phyloP scores from a whole-genome alignment of 75 land plant species.

The Picea sitchensis region DNA sequence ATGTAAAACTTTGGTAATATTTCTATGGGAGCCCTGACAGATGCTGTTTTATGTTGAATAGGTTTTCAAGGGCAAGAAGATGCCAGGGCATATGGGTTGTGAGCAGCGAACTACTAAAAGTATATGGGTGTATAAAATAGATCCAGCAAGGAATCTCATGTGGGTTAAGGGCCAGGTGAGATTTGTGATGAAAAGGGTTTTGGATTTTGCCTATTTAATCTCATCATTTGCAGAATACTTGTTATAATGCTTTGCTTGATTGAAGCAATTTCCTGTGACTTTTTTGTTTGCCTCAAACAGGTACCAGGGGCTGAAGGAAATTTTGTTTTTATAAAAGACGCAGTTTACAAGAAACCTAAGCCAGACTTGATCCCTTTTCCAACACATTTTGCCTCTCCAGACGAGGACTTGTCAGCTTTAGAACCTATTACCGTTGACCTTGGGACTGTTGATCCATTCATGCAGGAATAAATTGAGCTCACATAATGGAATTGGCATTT shows the following conservation, averaged over 20 bases:
- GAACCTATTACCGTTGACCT: constrained; percentile 79
- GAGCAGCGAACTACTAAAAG: constrained; percentile 79
- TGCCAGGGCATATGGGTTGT: constrained; percentile 97
- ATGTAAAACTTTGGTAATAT: too few relatives aligned
- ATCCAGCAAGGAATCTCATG: constrained; percentile 86
- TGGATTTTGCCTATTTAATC: neutral
- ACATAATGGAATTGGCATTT: neutral
- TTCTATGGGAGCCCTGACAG: neutral
- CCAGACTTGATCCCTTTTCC: constrained; percentile 82
- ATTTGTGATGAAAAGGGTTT: neutral
- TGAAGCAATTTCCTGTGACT: neutral
- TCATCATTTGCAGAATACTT: constrained; percentile 5
- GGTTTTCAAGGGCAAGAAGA: constrained; percentile 97
- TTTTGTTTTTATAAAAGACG: constrained; percentile 87
- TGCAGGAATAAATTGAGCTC: constrained; percentile 21
- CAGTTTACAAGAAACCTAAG: constrained; percentile 80
- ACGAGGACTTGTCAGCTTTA: constrained; percentile 50
- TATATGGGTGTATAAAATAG: constrained; percentile 98
- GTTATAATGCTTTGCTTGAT: neutral
- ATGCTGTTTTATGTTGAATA: constrained; percentile 19
- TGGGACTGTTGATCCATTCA: constrained; percentile 86
- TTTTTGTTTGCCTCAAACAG: constrained; percentile 26
- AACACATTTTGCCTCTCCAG: constrained; percentile 57
- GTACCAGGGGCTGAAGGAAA: constrained; percentile 91
- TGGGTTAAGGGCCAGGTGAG: constrained; percentile 98